Percentiles rank a stretch among this genome's conserved stretches.
Conservation (phyloP, 2,329 filamentous ascomycete species). For the Botrytis galanthina region DNA sequence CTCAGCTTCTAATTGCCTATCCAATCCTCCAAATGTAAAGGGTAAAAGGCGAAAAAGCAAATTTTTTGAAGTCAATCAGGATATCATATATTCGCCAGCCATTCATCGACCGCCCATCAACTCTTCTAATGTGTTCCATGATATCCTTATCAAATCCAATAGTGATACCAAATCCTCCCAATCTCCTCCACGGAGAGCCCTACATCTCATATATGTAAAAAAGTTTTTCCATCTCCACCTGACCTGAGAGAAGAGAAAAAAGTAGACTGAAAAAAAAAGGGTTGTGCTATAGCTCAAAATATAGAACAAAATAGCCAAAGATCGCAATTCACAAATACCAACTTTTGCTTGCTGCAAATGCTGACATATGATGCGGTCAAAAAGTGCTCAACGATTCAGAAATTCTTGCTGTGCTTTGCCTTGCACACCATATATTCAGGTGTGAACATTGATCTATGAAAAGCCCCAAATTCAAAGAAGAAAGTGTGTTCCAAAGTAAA, state of each 20-base stretch:
- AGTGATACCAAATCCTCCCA: constrained; percentile 7
- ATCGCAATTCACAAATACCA: not conserved
- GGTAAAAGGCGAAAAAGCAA: constrained; percentile 10
- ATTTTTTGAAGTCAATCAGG: constrained; percentile 11
- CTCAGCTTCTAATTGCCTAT: constrained; percentile 9
- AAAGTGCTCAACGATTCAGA: constrained; percentile 6
- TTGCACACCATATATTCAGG: constrained; percentile 11
- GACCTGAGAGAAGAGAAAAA: constrained; percentile 3
- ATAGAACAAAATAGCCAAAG: constrained; percentile 1
- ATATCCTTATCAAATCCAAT: constrained; percentile 14
- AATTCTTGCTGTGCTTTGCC: constrained; percentile 9
- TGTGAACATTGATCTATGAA: constrained; percentile 7
- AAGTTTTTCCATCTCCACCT: constrained; percentile 12
- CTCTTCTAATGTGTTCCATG: constrained; percentile 18
- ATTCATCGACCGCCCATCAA: constrained; percentile 13
- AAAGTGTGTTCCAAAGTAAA: not conserved
- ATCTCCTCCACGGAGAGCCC: constrained; percentile 14
- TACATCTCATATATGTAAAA: constrained; percentile 17
- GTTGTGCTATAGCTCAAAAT: constrained; percentile 5
- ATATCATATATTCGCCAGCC: constrained; percentile 20
- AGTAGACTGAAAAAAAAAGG: not conserved
- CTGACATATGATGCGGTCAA: not conserved
- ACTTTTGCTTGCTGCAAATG: constrained; percentile 13
- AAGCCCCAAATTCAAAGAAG: not conserved
- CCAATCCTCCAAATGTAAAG: not conserved